Evolutionary conservation across 495 filamentous ascomycete species (phyloP), one percentile per base, ranked within the genome.

Genomic region (Penicillium soppii): DNA sequence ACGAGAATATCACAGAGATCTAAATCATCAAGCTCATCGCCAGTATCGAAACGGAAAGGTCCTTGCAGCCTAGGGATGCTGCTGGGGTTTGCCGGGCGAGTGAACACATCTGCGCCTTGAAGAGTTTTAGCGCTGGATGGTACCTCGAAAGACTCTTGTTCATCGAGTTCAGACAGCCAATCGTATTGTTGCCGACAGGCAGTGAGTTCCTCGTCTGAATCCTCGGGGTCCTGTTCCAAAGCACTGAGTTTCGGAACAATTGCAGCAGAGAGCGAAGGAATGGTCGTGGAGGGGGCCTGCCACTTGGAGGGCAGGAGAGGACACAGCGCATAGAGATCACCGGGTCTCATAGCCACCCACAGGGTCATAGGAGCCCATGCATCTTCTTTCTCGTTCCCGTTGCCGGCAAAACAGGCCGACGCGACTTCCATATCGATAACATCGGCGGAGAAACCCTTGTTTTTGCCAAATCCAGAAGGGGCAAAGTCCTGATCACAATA

Each of bases 331-430:
- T 96, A 96, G 7, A 96, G 79, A 58, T 95, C 91, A 4, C 91
- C 91, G 21, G 88, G 86, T 27, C 75, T 78, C 90, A 95, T 96
- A 13, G 88, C 90, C 37, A 95, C 71, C 90, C 90, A 96, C 15
- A 96, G 71, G 2, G 91, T 95, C 90, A 94, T 95, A 12, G 89
- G 77, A 6, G 88, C 86, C 91, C 91, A 96, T 23, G 85, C 86
- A 58, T 89, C 82, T 43, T 91, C 89, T 23, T 70, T 76, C 29
- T 74, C 73, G 21, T 61, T 70, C 23, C 84, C 86, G 45, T 72
- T 83, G 16, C 84, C 84, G 0, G 86, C 87, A 68, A 96, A 95
- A 59, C 84, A 89, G 33, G 91, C 89, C 5, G 90, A 84, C 10
- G 88, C 89, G 10, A 92, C 87, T 54, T 92, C 87, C 87, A 96